Conservation (phyloP, 352 stramenopile genomes). For the Globisporangium apiculatum region DNA sequence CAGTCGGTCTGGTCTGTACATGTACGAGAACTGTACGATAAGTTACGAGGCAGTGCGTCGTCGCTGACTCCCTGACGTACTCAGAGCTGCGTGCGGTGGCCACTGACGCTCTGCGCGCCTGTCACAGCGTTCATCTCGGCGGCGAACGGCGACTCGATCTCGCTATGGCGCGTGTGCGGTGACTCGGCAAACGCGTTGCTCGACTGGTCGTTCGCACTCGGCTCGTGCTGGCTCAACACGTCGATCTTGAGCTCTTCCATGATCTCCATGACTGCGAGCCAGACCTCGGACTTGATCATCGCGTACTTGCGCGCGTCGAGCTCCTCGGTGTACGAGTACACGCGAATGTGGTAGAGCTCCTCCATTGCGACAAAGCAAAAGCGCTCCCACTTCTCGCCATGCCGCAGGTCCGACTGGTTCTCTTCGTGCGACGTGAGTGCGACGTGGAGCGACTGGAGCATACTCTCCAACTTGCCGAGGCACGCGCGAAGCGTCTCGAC, state of each 20-base stretch:
- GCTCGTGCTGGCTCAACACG: constrained; percentile 32
- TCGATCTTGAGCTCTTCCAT: constrained; percentile 75
- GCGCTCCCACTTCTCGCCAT: constrained; percentile 76
- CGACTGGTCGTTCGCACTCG: neutral
- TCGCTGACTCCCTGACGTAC: too few species aligned
- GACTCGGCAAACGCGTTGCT: constrained; percentile 33
- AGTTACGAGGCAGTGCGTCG: constrained; percentile 3
- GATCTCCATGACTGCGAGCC: constrained; percentile 85
- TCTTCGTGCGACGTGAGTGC: constrained; percentile 84
- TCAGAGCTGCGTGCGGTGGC: constrained; percentile 38
- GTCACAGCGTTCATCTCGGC: constrained; percentile 51
- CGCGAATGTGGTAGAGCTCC: constrained; percentile 67
- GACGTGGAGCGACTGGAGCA: constrained; percentile 82
- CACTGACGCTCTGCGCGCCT: constrained; percentile 23
- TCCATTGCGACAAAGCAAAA: constrained; percentile 88
- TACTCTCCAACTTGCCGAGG: constrained; percentile 53
- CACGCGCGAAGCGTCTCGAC: constrained; percentile 56
- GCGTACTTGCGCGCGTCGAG: constrained; percentile 82
- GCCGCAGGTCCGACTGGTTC: constrained; percentile 67
- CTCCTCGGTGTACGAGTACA: constrained; percentile 87
- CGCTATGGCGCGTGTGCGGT: constrained; percentile 15
- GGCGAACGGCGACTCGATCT: constrained; percentile 42
- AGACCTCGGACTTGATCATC: constrained; percentile 87
- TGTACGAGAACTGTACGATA: constrained; percentile 1
- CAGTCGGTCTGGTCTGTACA: too few species aligned